These are phyloP conservation scores for Crithidia bombi DNA, from an alignment of 208 protist genomes.

Conservation along the genomic window DNA sequence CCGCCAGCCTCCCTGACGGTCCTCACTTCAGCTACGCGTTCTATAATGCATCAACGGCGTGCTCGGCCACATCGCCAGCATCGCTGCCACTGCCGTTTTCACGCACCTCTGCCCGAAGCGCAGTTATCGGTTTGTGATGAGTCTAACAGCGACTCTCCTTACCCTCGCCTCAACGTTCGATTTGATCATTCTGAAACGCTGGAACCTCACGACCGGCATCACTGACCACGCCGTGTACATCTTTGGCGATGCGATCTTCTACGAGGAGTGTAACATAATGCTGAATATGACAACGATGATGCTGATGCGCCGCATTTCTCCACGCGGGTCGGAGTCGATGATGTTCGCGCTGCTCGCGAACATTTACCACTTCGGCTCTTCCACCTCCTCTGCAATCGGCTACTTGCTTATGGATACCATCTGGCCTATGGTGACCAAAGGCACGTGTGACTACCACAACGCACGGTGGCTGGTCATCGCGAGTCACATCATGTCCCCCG, in stretches of 20 bases:
- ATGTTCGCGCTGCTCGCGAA: constrained; percentile 77
- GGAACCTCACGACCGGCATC: constrained; percentile 56
- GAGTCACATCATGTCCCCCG: constrained; percentile 52
- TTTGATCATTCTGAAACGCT: constrained; percentile 67
- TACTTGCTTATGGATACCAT: constrained; percentile 54
- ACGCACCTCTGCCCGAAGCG: constrained; percentile 55
- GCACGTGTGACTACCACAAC: constrained; percentile 74
- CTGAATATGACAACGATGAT: constrained; percentile 73
- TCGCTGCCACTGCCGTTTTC: constrained; percentile 52
- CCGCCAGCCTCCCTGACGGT: constrained; percentile 48
- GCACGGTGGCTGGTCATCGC: constrained; percentile 56
- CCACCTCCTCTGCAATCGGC: constrained; percentile 43
- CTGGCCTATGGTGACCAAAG: constrained; percentile 41
- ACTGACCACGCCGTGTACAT: constrained; percentile 70
- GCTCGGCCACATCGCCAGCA: constrained; percentile 45
- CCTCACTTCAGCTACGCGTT: constrained; percentile 67
- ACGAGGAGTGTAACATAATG: constrained; percentile 59
- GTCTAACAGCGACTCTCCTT: constrained; percentile 49
- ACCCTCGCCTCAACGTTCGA: constrained; percentile 61
- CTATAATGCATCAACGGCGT: constrained; percentile 49
- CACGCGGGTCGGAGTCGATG: constrained; percentile 72
- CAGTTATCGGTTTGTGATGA: constrained; percentile 54
- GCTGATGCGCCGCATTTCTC: constrained; percentile 75
- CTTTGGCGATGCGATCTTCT: constrained; percentile 64
- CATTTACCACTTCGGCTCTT: constrained; percentile 63